phyloP scores from a whole-genome alignment of 23 red algal species.

The Gracilaria vermiculophylla region DNA sequence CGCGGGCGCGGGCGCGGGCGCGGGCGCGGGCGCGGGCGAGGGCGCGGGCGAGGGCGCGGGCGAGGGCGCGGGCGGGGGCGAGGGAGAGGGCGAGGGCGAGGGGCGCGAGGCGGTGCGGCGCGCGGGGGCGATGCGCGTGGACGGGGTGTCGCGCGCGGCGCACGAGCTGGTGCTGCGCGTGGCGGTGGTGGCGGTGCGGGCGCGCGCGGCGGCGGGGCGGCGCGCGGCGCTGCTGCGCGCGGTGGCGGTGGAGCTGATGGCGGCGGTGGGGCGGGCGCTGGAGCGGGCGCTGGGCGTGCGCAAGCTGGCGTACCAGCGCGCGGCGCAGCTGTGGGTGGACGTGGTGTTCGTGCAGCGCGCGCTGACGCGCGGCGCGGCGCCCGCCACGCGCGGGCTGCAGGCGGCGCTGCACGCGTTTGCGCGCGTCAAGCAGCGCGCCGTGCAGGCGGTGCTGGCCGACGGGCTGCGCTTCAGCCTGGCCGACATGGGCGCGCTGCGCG shows the following conservation, averaged over 20 bases:
- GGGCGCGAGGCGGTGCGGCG: constrained; percentile 7
- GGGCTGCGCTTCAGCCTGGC: constrained; percentile 50
- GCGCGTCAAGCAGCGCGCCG: constrained; percentile 48
- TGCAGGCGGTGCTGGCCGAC: constrained; percentile 58
- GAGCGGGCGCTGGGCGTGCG: neutral
- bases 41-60: too few relatives aligned
- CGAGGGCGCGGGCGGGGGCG: too few relatives aligned
- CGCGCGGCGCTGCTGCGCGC: neutral
- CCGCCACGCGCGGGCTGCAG: constrained; percentile 11
- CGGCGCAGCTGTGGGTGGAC: constrained; percentile 67
- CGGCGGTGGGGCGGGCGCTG: constrained; percentile 22
- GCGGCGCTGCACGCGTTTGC: constrained; percentile 21
- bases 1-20: too few relatives aligned
- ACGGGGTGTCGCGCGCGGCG: constrained; percentile 23
- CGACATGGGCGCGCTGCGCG: constrained; percentile 38
- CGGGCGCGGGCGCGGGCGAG: too few relatives aligned
- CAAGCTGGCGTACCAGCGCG: constrained; percentile 43
- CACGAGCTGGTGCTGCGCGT: constrained; percentile 36
- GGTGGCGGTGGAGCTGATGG: constrained; percentile 16
- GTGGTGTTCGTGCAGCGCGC: constrained; percentile 18
- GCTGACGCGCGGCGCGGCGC: constrained; percentile 10
- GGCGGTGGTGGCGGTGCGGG: constrained; percentile 45
- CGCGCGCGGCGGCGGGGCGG: too few relatives aligned
- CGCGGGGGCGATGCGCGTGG: constrained; percentile 34
- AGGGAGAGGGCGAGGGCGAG: too few relatives aligned